Conservation (phyloP, 768 basidiomycete species). For the Amanita subjunquillea region DNA sequence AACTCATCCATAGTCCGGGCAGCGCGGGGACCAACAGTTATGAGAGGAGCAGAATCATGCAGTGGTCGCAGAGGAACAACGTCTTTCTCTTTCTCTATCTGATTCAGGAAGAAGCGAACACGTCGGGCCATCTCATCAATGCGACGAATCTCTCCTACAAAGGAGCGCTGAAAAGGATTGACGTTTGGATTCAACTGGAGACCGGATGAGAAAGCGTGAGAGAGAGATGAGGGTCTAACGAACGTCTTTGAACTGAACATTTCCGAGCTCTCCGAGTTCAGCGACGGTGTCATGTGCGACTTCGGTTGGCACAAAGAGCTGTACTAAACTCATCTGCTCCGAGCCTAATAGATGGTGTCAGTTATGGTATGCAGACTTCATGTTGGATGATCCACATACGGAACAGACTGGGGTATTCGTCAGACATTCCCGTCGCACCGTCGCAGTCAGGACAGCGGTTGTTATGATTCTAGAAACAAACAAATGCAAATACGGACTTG, state of each 20-base stretch:
- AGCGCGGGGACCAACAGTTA: conserved; percentile 85
- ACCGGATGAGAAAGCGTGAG: conserved; percentile 4
- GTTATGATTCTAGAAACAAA: neutral
- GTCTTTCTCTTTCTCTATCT: conserved; percentile 82
- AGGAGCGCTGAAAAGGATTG: conserved; percentile 97
- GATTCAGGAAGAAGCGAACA: conserved; percentile 78
- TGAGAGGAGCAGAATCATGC: conserved; percentile 76
- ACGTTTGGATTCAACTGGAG: conserved; percentile 83
- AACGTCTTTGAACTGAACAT: conserved; percentile 97
- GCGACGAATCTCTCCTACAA: conserved; percentile 90
- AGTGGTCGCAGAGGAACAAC: conserved; percentile 76
- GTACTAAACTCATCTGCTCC: conserved; percentile 96
- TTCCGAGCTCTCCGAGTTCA: conserved; percentile 89
- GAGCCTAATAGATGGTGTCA: conserved; percentile 48
- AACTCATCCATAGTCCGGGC: conserved; percentile 92
- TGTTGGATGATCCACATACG: conserved; percentile 37
- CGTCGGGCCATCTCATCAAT: conserved; percentile 96
- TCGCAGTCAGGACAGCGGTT: too few relatives aligned
- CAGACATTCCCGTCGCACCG: conserved; percentile 38
- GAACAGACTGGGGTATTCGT: conserved; percentile 78
- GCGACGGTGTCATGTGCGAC: conserved; percentile 95
- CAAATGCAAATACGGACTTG: neutral
- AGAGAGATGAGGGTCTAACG: conserved; percentile 14
- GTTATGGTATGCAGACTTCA: conserved; percentile 3
- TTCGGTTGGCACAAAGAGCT: conserved; percentile 95